A percentile compares a stretch with the other conserved stretches of the same genome.
phyloP scores from a whole-genome alignment of 345 rosid species.

The Gossypium bickii region DNA sequence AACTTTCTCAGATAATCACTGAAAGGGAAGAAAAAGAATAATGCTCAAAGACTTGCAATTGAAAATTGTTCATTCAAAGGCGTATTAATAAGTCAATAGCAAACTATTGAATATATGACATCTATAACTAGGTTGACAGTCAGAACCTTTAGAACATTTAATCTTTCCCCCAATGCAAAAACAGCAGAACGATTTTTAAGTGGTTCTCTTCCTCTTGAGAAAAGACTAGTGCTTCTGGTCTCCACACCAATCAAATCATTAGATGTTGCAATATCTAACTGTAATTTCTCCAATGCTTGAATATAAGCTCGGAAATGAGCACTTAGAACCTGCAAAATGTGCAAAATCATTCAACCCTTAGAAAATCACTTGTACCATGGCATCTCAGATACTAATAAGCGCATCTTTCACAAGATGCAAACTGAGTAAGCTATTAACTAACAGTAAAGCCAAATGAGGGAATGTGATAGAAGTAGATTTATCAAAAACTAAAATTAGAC shows the following conservation, averaged over 20 bases:
- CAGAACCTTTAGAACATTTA: conserved; percentile 78
- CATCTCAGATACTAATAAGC: neutral
- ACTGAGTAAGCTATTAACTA: neutral
- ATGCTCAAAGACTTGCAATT: conserved; percentile 6
- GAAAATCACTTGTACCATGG: neutral
- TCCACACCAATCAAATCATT: conserved; percentile 95
- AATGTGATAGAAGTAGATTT: neutral
- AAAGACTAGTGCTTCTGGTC: conserved; percentile 77
- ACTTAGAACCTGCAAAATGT: conserved; percentile 75
- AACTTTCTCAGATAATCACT: neutral
- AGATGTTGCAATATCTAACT: conserved; percentile 91
- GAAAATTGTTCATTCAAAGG: neutral
- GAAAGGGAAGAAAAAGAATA: conserved; percentile 2
- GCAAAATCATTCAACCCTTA: conserved; percentile 6
- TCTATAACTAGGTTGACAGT: neutral
- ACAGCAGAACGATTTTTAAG: conserved; percentile 90
- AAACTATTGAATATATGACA: neutral
- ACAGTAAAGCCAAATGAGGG: neutral
- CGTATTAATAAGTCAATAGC: neutral
- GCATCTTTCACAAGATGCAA: neutral
- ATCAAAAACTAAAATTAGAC: neutral
- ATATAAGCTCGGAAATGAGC: conserved; percentile 98
- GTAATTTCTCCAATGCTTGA: conserved; percentile 91
- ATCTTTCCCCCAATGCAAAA: conserved; percentile 90
- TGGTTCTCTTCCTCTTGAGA: conserved; percentile 83